Evolutionary conservation across 805 yeast species (phyloP), one percentile per base, ranked within the genome.

Genomic region (Saccharomycopsis sp.): DNA sequence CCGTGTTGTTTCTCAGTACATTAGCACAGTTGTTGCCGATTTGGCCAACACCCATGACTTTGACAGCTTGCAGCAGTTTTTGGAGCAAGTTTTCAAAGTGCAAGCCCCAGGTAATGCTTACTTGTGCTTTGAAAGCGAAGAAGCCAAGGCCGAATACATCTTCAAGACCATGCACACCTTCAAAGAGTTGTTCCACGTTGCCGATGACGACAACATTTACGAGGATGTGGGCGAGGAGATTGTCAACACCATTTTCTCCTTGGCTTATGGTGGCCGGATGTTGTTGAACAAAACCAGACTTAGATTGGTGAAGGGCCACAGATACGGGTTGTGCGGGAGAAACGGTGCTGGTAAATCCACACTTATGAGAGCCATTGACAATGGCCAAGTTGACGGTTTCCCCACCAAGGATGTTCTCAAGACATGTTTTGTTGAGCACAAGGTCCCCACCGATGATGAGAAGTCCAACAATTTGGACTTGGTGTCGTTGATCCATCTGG

Each of bases 281-380:
- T 73, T 92, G 53, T 69, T 89, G 53, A 89, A 88, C 71, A 92
- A 92, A 67, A 87, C 98, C 35, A 83, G 73, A 47, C 67, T 89
- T 59, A 75, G 95, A 57, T 71, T 89, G 48, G 68, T 84, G 53
- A 86, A 88, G 66, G 97, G 97, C 54, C 96, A 85, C 65, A 76
- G 98, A 64, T 89, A 89, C 58, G 98, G 98, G 69, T 72, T 89
- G 48, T 86, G 96, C 71, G 98, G 98, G 59, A 73, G 96, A 65
- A 89, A 89, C 60, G 98, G 98, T 73, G 96, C 96, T 46, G 98
- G 98, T 68, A 89, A 89, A 64, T 87, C 96, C 10, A 89, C 98
- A 12, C 70, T 89, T 55, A 87, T 89, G 97, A 77, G 97, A 62
- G 80, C 97, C 22, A 92, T 89, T 55, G 86, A 95, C 41, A 85